Evolutionary conservation across 371 early-diverging fungal species (phyloP), one percentile per base, ranked within the genome.

Genomic region (Rhizopus arrhizus): DNA sequence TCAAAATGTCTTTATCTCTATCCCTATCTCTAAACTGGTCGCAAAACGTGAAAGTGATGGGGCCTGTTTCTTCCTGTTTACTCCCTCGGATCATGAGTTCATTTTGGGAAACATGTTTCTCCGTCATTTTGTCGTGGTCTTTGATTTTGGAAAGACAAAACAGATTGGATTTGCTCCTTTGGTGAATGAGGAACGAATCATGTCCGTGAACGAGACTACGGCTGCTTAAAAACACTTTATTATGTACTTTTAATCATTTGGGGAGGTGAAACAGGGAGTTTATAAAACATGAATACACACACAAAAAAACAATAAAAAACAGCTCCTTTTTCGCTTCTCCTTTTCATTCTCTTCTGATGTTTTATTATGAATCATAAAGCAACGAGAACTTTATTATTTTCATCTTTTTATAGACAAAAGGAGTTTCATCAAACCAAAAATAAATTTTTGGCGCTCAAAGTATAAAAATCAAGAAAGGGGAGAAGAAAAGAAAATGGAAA

Each of bases 71-170:
- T 49, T 78, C 4, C 54, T 69, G 32, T 69, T 78, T 53, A 40
- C 65, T 5, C 73, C 71, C 3, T 62, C 65, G 12, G 42, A 62
- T 0, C 54, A 62, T 32, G 69, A 64, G 9, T 69, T 59, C 28
- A 72, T 69, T 10, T 31, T 80, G n/a, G 80, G 80, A 10, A 77
- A 76, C 48, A 70, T 80, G 63, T 48, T 74, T 12, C 50, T 80
- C 9, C 67, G 75, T 33, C 59, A 73, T 35, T 74, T 69, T 53
- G 66, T 73, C 47, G 71, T 77, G 7, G 77, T 77, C 0, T 80
- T 61, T 45, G 77, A 80, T 47, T 80, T 77, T 67, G 77, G 77
- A 28, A 32, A 61, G 4, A 32, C 16, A 15, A 49, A 70, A 36
- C 73, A 69, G 4, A 69, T 80, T 58, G 80, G 80, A 29, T 80